Percentiles rank a stretch among this genome's conserved stretches.
Conservation (phyloP, 225 moss, liverwort and hornwort species). For the Marchantia polymorpha region DNA sequence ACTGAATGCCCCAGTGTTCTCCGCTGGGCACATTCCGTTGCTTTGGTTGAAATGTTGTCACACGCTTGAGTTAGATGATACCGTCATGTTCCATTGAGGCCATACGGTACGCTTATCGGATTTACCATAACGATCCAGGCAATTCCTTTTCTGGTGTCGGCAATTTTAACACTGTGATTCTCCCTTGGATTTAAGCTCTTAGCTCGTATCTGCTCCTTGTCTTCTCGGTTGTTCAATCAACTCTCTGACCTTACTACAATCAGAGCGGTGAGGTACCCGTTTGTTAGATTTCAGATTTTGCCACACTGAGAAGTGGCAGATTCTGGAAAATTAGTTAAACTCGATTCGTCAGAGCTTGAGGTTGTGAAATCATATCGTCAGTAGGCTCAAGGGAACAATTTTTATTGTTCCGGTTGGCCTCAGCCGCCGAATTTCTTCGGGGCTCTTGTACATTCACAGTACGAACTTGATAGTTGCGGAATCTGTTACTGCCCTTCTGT, state of each 20-base stretch:
- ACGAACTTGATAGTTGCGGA: neutral
- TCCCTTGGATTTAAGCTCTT: neutral
- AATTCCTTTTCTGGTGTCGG: neutral
- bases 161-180: neutral
- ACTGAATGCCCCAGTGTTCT: neutral
- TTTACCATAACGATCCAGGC: neutral
- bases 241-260: too few species aligned
- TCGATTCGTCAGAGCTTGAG: neutral
- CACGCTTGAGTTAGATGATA: neutral
- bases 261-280: too few species aligned
- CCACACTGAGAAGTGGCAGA: neutral
- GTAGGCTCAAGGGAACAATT: neutral
- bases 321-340: neutral
- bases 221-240: neutral
- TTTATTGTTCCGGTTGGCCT: neutral
- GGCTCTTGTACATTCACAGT: neutral
- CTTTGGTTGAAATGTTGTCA: neutral
- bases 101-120: neutral
- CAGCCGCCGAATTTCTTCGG: too few species aligned
- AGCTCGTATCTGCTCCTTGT: neutral
- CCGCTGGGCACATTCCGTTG: neutral
- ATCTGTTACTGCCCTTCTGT: neutral
- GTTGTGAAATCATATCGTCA: too few species aligned
- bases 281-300: neutral
- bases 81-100: too few species aligned